Evolutionary conservation across 495 filamentous ascomycete genomes (phyloP).

Genomic region (Cercophora samala): DNA sequence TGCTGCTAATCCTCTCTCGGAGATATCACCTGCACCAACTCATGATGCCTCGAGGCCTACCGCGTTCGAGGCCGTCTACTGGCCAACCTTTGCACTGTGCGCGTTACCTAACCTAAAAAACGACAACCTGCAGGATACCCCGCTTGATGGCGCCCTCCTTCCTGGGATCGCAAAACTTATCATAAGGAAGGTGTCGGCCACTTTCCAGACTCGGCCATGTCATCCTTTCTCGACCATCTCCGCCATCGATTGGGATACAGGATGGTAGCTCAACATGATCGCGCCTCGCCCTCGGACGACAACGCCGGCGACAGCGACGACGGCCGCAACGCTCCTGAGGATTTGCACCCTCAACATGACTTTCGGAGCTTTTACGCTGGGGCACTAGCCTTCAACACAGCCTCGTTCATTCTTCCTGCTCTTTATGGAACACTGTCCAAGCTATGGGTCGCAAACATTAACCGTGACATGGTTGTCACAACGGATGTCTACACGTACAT

Average conservation of each 20-base stretch:
- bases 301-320: neutral
- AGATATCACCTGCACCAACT: no score
- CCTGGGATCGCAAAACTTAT: neutral
- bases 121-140: neutral
- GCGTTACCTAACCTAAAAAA: neutral
- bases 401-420: conserved; percentile 63
- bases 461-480: conserved; percentile 61
- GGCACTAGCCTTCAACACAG: conserved; percentile 60
- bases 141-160: neutral
- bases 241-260: neutral
- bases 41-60: neutral
- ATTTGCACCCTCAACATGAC: neutral
- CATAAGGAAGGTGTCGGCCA: neutral
- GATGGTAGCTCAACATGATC: neutral
- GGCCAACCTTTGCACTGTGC: neutral
- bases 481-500: conserved; percentile 62
- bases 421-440: conserved; percentile 69
- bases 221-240: neutral
- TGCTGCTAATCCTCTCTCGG: no score
- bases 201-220: neutral
- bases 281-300: neutral
- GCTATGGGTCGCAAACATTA: conserved; percentile 70
- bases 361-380: conserved; percentile 45
- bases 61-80: neutral
- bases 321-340: neutral